Evolutionary conservation across 148 eudicot species (phyloP).

Genomic region (Chenopodium quinoa): DNA sequence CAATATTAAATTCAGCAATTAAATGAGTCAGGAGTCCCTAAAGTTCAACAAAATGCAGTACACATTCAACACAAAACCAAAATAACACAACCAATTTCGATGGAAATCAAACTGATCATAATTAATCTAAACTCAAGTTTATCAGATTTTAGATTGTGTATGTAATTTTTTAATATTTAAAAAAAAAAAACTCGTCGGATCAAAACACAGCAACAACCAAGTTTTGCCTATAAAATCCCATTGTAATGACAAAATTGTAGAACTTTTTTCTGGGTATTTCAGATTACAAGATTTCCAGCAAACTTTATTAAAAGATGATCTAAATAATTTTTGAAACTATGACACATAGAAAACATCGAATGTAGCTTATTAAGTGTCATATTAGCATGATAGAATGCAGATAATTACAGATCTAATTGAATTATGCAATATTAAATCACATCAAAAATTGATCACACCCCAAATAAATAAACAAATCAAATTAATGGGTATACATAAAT

Average conservation of each 20-base stretch:
- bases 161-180: too few relatives aligned
- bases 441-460: constrained; percentile 1
- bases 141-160: too few relatives aligned
- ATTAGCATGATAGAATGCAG: constrained; percentile 1
- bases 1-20: neutral
- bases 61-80: neutral
- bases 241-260: too few relatives aligned
- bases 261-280: neutral
- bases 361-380: neutral
- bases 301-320: neutral
- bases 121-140: neutral
- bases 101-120: neutral
- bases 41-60: neutral
- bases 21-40: neutral
- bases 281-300: neutral
- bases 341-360: neutral
- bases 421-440: neutral
- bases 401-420: constrained; percentile 5
- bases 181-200: neutral
- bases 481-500: neutral
- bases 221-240: neutral
- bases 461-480: neutral
- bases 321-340: neutral
- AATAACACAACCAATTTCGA: neutral
- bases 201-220: neutral